Conservation (phyloP, 768 basidiomycete genomes). For the Podaxis sp. region DNA sequence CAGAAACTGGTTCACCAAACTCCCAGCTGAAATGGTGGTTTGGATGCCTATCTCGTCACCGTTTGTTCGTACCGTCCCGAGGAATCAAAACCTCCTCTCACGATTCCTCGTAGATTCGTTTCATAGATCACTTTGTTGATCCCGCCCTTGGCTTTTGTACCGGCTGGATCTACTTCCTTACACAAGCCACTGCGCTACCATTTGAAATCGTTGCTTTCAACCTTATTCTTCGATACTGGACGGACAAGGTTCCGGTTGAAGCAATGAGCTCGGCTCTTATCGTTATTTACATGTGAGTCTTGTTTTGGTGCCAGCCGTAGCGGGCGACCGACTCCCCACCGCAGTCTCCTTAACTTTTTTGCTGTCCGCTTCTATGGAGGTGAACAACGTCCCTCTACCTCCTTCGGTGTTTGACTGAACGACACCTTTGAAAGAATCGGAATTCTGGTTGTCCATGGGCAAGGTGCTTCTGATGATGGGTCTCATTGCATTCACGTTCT, state of each 20-base stretch:
- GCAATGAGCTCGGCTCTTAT: slow-evolving; percentile 44
- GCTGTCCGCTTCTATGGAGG: slow-evolving; percentile 52
- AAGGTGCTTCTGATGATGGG: slow-evolving; percentile 49
- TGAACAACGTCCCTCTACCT: slow-evolving; percentile 17
- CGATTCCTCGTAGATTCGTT: slow-evolving; percentile 46
- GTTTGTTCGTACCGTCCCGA: slow-evolving; percentile 43
- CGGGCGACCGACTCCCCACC: not conserved
- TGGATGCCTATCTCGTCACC: slow-evolving; percentile 78
- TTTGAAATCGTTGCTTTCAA: slow-evolving; percentile 58
- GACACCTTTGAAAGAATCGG: slow-evolving; percentile 38
- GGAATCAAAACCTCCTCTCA: not conserved
- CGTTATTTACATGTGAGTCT: slow-evolving; percentile 38
- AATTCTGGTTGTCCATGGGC: slow-evolving; percentile 56
- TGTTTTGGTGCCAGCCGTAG: not conserved
- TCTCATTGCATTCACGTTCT: slow-evolving; percentile 52
- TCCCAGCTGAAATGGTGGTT: slow-evolving; percentile 73
- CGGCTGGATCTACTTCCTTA: slow-evolving; percentile 58
- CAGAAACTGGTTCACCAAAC: not conserved
- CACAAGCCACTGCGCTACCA: slow-evolving; percentile 41
- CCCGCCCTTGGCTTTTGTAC: slow-evolving; percentile 56
- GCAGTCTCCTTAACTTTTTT: slow-evolving; percentile 45
- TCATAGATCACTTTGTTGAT: slow-evolving; percentile 56
- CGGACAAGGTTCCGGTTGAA: slow-evolving; percentile 45
- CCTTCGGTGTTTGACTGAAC: not conserved
- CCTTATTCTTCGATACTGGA: slow-evolving; percentile 53